Percentiles rank a stretch among this genome's conserved stretches.
Conservation (phyloP, 148 eudicot genomes). For the Rhododendron williamsianum region DNA sequence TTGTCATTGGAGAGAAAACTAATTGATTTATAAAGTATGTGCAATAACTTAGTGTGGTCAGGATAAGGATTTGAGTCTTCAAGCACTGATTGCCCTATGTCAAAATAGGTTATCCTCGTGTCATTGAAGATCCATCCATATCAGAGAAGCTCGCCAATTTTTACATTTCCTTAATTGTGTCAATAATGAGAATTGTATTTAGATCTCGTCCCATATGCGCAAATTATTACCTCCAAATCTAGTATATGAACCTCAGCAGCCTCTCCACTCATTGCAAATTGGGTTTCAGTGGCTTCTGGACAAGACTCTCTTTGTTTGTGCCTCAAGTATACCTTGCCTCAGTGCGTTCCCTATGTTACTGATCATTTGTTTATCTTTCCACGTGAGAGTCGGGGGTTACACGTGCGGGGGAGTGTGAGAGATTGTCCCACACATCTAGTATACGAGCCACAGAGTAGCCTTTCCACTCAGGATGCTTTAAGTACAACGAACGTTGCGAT, state of each 20-base stretch:
- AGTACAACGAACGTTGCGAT: too few species aligned
- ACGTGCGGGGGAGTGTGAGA: neutral
- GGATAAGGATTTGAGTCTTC: neutral
- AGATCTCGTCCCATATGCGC: neutral
- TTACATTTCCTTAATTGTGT: neutral
- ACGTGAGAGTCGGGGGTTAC: neutral
- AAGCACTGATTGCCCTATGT: neutral
- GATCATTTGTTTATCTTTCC: neutral
- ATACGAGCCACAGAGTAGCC: neutral
- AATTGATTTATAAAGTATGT: neutral
- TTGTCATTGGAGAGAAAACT: neutral
- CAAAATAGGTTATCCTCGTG: neutral
- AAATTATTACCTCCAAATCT: neutral
- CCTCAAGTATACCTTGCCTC: neutral
- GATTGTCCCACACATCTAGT: neutral
- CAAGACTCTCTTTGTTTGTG: neutral
- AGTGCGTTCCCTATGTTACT: neutral
- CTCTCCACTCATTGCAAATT: neutral
- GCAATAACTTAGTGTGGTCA: neutral
- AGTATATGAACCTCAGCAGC: neutral
- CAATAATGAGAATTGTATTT: neutral
- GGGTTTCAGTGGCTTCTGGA: neutral
- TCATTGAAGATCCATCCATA: neutral
- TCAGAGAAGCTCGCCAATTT: neutral
- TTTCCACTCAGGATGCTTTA: neutral